phyloP scores from a whole-genome alignment of 257 asterid genomes.

The Nicotiana benthamiana region DNA sequence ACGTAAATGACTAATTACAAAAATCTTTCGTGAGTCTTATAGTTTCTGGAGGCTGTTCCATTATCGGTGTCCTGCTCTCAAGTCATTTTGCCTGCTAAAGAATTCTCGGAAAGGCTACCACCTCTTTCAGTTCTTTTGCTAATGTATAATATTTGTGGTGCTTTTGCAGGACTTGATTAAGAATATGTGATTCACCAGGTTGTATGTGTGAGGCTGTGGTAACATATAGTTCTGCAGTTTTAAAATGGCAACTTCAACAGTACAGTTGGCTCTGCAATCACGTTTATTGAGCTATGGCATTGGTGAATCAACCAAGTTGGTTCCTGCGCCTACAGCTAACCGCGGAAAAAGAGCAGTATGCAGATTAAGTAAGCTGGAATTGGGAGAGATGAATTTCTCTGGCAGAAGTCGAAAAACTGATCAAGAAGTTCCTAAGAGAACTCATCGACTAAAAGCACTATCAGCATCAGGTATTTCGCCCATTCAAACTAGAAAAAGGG shows the following conservation, averaged over 20 bases:
- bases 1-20: not conserved
- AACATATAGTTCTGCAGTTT: conserved; percentile 8
- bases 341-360: conserved; percentile 23
- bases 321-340: conserved; percentile 14
- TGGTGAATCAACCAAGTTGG: conserved; percentile 25
- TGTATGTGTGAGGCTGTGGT: conserved; percentile 11
- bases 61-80: not conserved
- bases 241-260: conserved; percentile 35
- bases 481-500: conserved; percentile 30
- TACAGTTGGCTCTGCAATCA: conserved; percentile 31
- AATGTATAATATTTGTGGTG: not conserved
- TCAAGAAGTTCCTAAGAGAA: conserved; percentile 17
- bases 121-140: not conserved
- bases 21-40: not conserved
- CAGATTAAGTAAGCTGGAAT: conserved; percentile 18
- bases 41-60: not conserved
- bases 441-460: conserved; percentile 34
- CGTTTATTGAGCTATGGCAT: conserved; percentile 34
- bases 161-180: not conserved
- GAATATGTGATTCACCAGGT: not conserved
- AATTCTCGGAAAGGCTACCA: not conserved
- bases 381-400: conserved; percentile 12
- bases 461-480: conserved; percentile 31
- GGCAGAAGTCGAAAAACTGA: conserved; percentile 7
- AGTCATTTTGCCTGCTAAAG: not conserved